Base-by-base conservation (phyloP, 805 yeast species). In the Yarrowia sp. region DNA sequence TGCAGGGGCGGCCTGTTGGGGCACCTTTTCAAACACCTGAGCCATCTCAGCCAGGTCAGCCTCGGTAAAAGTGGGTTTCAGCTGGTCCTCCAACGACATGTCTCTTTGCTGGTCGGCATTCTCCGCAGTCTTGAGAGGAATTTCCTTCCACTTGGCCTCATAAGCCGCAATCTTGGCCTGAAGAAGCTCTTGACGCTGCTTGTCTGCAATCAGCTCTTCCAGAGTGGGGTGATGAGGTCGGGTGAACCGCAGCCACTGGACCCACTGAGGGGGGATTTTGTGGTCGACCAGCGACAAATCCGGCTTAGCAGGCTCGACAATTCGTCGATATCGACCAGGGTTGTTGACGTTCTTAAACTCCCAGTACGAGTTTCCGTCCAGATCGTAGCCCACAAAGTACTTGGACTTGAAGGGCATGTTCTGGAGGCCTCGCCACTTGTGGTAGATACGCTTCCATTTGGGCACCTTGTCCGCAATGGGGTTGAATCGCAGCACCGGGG, bases 351-450 rank as follows among this genome's bases (percentile, higher is more conserved):
- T 79, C 65, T 82, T 82, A 77, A 89, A 87, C 76, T 91, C 97
- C 97, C 97, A 91, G 79, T 88, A 91, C 1, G 94, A 87, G 76
- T 91, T 91, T 2, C 95, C 97, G 48, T 86, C 87, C n/a, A 91
- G 80, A 74, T 91, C 97, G 74, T 89, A 90, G 63, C 85, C 85
- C 10, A 87, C 82, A 73, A 90, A 90, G 80, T 87, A 90, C 75
- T 82, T 83, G 68, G 82, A 83, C 49, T 96, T 82, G 76, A 90
- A 87, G 0, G 97, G 97, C 3, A 90, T 82, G 55, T 81, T 83
- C 53, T 88, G 78, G 5, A 89, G 77, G 1, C 65, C 65, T 35
- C 65, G 50, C 65, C 65, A 59, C 36, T 59, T 59, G 65, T 59
- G 65, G 52, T 59, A 59, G 45, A 59, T 43, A 42, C 32, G 65